A percentile compares a stretch with the other conserved stretches of the same genome.
Evolutionary conservation across 2,329 filamentous ascomycete genomes (phyloP).

Genomic region (Colletotrichum abscissum): DNA sequence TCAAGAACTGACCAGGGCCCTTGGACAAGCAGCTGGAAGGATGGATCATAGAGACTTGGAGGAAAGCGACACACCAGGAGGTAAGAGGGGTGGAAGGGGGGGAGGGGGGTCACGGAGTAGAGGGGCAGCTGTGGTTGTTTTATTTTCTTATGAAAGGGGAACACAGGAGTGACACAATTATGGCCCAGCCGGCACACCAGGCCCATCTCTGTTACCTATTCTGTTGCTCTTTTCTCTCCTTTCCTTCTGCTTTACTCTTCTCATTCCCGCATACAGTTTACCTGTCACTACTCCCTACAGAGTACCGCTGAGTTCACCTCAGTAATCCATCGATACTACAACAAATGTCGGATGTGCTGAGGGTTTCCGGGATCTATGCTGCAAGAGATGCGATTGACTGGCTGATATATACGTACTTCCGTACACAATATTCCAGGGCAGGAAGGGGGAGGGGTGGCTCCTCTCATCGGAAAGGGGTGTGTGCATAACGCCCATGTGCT

Average conservation of each 20-base stretch:
- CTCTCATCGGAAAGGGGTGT: neutral
- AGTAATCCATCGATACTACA: neutral
- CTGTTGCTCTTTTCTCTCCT: neutral
- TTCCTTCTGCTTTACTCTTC: neutral
- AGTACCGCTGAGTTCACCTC: too few relatives aligned
- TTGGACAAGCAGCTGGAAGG: conserved; percentile 15
- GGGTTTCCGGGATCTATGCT: neutral
- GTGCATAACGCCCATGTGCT: neutral
- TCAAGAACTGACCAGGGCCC: conserved; percentile 26
- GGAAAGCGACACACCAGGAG: neutral
- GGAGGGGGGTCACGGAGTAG: neutral
- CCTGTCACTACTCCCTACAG: too few relatives aligned
- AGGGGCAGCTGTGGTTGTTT: conserved; percentile 31
- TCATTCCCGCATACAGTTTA: neutral
- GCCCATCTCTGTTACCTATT: neutral
- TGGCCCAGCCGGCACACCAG: conserved; percentile 26
- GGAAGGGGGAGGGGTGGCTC: neutral
- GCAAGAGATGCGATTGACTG: conserved; percentile 24
- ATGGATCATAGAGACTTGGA: conserved; percentile 15
- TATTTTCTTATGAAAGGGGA: conserved; percentile 35
- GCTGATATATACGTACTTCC: neutral
- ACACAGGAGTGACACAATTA: conserved; percentile 35
- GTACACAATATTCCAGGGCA: neutral
- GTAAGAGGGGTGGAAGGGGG: neutral
- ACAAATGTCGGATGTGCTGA: neutral